Percentiles rank a stretch among this genome's conserved stretches.
Evolutionary conservation across 2,329 filamentous ascomycete species (phyloP).

Genomic region (Sporothrix curviconia): DNA sequence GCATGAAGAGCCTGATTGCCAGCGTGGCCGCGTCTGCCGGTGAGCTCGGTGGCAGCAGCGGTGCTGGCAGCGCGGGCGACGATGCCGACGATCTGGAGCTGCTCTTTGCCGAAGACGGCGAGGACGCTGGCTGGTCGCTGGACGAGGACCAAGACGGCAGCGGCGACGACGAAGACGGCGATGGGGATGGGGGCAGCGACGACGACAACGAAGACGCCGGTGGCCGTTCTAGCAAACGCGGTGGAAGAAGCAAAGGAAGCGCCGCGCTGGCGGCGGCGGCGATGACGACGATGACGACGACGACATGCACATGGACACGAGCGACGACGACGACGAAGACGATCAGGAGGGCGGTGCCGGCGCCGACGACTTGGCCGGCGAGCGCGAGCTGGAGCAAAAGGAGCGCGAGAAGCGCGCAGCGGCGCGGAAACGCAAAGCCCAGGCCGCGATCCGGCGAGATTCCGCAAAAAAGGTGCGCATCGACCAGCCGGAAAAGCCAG

Average conservation of each 20-base stretch:
- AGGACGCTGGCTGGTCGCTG: conserved; percentile 64
- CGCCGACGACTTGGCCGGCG: conserved; percentile 68
- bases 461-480: conserved; percentile 74
- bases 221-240: conserved; percentile 58
- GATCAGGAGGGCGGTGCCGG: conserved; percentile 49
- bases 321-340: conserved; percentile 77
- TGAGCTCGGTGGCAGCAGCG: neutral
- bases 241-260: conserved; percentile 28
- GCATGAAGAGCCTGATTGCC: conserved; percentile 71
- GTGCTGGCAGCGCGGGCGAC: conserved; percentile 6
- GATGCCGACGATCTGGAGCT: conserved; percentile 61
- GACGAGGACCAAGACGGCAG: conserved; percentile 63
- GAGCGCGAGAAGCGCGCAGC: conserved; percentile 61
- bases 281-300: conserved; percentile 62
- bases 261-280: conserved; percentile 30
- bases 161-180: conserved; percentile 73
- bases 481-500: conserved; percentile 35
- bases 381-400: conserved; percentile 75
- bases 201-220: conserved; percentile 53
- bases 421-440: conserved; percentile 72
- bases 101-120: conserved; percentile 67
- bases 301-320: conserved; percentile 81
- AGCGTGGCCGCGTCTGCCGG: conserved; percentile 54
- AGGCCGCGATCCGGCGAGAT: conserved; percentile 64
- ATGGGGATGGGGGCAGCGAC: conserved; percentile 43